Percentiles rank a stretch among this genome's conserved stretches.
Evolutionary conservation across 495 filamentous ascomycete genomes (phyloP).

Genomic region (Penicillium cataractarum): DNA sequence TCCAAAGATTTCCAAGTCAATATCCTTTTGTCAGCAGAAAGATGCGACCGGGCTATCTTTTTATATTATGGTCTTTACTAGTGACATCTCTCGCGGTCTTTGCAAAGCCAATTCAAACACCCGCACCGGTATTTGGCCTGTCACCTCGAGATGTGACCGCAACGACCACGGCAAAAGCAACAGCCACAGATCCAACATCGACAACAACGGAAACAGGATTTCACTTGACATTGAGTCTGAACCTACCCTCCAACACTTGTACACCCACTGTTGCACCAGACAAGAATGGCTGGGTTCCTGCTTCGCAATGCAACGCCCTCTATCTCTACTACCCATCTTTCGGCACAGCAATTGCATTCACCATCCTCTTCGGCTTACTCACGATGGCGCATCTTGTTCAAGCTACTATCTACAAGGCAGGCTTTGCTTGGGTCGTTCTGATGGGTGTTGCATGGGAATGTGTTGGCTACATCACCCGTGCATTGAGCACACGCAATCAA

Average conservation of each 20-base stretch:
- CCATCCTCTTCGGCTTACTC: neutral
- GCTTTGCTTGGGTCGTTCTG: neutral
- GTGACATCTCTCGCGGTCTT: neutral
- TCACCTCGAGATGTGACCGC: neutral
- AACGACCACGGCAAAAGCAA: neutral
- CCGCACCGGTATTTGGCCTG: neutral
- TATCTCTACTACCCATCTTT: neutral
- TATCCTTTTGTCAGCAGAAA: neutral
- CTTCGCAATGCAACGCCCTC: neutral
- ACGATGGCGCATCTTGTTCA: neutral
- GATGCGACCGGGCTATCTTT: neutral
- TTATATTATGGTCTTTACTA: neutral
- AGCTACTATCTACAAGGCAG: neutral
- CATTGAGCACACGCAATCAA: neutral
- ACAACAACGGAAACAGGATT: neutral
- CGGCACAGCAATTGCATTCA: neutral
- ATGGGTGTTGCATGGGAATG: neutral
- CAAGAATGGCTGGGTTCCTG: neutral
- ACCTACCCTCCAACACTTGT: neutral
- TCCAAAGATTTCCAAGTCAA: neutral
- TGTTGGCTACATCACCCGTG: neutral
- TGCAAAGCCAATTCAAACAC: slow-evolving; percentile 1
- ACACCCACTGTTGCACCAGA: neutral
- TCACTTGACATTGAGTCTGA: neutral
- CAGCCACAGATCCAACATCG: neutral